phyloP scores from a whole-genome alignment of 2,329 filamentous ascomycete genomes.

The Emmonsia crescens region DNA sequence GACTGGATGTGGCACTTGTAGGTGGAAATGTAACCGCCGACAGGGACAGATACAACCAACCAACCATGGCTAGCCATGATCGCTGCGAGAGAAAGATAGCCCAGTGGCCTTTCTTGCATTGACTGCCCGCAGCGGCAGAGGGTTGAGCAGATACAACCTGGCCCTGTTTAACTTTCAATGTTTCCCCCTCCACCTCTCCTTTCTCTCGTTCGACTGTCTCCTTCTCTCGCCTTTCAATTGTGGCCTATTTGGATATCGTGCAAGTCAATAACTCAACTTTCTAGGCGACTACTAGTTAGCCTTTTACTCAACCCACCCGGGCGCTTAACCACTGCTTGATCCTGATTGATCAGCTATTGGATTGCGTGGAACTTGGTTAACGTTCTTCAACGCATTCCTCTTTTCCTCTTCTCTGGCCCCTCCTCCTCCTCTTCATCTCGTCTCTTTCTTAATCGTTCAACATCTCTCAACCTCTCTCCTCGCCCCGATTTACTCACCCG shows the following conservation, averaged over 20 bases:
- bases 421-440: not conserved
- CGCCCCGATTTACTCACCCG: not conserved
- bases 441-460: not conserved
- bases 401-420: not conserved
- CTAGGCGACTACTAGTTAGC: not conserved
- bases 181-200: not conserved
- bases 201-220: not conserved
- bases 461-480: not conserved
- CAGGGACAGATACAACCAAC: not conserved
- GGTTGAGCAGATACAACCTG: not conserved
- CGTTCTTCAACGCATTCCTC: not conserved
- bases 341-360: slow-evolving; percentile 1
- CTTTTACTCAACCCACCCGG: not conserved
- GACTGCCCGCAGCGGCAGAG: not conserved
- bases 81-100: not conserved
- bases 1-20: not conserved
- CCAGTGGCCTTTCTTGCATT: not conserved
- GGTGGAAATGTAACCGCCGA: slow-evolving; percentile 3
- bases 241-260: not conserved
- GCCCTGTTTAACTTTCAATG: not conserved
- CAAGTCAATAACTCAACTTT: not conserved
- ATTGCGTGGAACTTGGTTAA: not conserved
- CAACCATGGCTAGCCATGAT: too few species aligned
- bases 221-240: not conserved
- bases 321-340: slow-evolving; percentile 1